Evolutionary conservation across 73 alveolate genomes (phyloP).

Genomic region (Strombidium stylifer): DNA sequence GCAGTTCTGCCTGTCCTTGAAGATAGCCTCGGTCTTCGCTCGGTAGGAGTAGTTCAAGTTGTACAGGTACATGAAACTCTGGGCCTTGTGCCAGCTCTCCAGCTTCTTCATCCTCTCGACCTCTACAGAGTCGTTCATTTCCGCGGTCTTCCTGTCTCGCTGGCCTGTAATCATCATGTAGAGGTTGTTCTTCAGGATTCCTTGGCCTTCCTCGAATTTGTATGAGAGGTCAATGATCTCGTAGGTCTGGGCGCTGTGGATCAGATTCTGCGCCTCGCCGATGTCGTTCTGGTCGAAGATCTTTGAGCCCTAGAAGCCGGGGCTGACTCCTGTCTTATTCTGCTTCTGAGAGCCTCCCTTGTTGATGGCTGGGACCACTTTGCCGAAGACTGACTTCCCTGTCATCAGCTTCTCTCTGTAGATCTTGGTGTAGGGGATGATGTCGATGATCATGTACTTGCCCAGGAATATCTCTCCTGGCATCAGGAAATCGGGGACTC

Average conservation of each 20-base stretch:
- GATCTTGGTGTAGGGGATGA: conserved; percentile 16
- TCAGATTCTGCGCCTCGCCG: too few relatives aligned
- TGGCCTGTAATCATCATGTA: too few relatives aligned
- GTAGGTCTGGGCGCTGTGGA: too few relatives aligned
- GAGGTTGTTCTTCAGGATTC: too few relatives aligned
- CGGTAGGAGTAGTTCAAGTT: conserved; percentile 45
- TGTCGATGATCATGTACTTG: conserved; percentile 26
- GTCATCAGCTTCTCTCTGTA: conserved; percentile 2
- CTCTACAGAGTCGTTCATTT: too few relatives aligned
- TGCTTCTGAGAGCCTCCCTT: neutral
- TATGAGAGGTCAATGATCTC: too few relatives aligned
- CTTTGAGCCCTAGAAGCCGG: too few relatives aligned
- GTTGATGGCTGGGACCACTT: neutral
- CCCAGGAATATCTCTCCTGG: conserved; percentile 55
- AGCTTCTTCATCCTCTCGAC: too few relatives aligned
- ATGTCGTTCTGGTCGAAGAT: too few relatives aligned
- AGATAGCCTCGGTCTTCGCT: conserved; percentile 24
- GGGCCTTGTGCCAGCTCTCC: too few relatives aligned
- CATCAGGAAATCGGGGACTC: conserved; percentile 23
- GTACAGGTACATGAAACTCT: conserved; percentile 14
- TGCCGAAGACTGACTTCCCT: conserved; percentile 7
- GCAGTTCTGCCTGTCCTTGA: neutral
- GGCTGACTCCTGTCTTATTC: neutral
- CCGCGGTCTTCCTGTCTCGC: too few relatives aligned
- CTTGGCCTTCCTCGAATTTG: too few relatives aligned